A percentile compares a stretch with the other conserved stretches of the same genome.
phyloP scores from a whole-genome alignment of 2,329 filamentous ascomycete species.

The Sarocladiaceae sp. region DNA sequence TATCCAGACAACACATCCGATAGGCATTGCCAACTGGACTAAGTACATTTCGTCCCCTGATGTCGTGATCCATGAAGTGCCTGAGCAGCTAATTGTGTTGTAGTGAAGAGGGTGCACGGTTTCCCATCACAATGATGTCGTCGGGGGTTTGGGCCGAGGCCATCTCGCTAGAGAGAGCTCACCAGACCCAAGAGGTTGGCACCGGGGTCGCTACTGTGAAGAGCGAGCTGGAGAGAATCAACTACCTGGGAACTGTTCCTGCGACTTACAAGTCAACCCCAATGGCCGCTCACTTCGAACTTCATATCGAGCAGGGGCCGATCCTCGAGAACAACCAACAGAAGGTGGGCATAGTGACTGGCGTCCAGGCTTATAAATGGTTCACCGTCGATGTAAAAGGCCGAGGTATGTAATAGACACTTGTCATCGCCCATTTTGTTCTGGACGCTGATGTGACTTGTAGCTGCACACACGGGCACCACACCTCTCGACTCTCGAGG shows the following conservation, averaged over 20 bases:
- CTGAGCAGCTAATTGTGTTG: conserved; percentile 20
- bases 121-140: conserved; percentile 66
- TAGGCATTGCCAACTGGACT: conserved; percentile 73
- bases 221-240: conserved; percentile 60
- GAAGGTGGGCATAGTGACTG: conserved; percentile 11
- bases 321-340: conserved; percentile 48
- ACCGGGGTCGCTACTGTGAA: conserved; percentile 16
- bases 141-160: conserved; percentile 71
- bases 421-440: too few species aligned
- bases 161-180: conserved; percentile 56
- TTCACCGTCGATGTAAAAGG: conserved; percentile 10
- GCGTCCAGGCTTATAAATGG: conserved; percentile 12
- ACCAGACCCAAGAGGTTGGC: conserved; percentile 55
- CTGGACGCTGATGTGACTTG: too few species aligned
- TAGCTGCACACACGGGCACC: conserved; percentile 14
- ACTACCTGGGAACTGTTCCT: conserved; percentile 54
- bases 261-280: conserved; percentile 28
- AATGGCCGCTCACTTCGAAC: conserved; percentile 71
- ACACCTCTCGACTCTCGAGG: conserved; percentile 17
- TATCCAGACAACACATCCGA: conserved; percentile 62
- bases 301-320: conserved; percentile 78
- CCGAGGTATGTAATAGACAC: too few species aligned
- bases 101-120: conserved; percentile 73
- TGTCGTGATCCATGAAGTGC: too few species aligned
- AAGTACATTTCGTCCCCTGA: too few species aligned